Percentiles rank a stretch among this genome's conserved stretches.
These are phyloP conservation scores for Excoecaria agallocha DNA, from an alignment of 345 rosid species.

Conservation along the genomic window DNA sequence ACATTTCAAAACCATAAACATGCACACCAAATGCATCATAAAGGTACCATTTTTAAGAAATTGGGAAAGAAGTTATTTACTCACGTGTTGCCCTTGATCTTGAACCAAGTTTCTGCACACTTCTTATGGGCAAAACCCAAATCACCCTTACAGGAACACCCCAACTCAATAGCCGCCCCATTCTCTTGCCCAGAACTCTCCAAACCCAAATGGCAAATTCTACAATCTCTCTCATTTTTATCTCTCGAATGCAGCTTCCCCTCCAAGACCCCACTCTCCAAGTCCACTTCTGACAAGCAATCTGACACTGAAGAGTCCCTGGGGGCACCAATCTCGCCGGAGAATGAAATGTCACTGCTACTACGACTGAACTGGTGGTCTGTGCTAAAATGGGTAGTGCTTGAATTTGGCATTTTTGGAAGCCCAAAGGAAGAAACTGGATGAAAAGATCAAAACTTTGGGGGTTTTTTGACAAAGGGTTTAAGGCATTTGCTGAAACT, in stretches of 20 bases:
- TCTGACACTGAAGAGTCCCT: conserved; percentile 39
- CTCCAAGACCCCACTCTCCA: conserved; percentile 45
- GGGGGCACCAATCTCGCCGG: conserved; percentile 44
- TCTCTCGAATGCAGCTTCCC: conserved; percentile 37
- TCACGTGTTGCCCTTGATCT: conserved; percentile 46
- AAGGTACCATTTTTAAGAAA: neutral
- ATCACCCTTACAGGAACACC: conserved; percentile 47
- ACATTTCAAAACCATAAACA: neutral
- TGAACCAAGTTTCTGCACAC: conserved; percentile 52
- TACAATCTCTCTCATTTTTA: conserved; percentile 46
- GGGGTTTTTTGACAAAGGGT: neutral
- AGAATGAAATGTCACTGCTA: conserved; percentile 33
- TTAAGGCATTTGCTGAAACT: neutral
- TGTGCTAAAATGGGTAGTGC: conserved; percentile 9
- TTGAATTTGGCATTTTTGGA: conserved; percentile 38
- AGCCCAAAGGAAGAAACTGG: conserved; percentile 6
- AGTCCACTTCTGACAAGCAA: conserved; percentile 44
- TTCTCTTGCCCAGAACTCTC: conserved; percentile 35
- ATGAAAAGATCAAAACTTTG: neutral
- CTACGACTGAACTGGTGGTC: conserved; percentile 21
- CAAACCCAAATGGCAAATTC: conserved; percentile 66
- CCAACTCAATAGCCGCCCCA: conserved; percentile 36
- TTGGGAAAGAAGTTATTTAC: conserved; percentile 5
- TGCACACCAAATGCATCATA: neutral
- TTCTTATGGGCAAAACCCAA: conserved; percentile 43